Evolutionary conservation across 2,329 filamentous ascomycete genomes (phyloP).

Genomic region (Colletotrichum plurivorum): DNA sequence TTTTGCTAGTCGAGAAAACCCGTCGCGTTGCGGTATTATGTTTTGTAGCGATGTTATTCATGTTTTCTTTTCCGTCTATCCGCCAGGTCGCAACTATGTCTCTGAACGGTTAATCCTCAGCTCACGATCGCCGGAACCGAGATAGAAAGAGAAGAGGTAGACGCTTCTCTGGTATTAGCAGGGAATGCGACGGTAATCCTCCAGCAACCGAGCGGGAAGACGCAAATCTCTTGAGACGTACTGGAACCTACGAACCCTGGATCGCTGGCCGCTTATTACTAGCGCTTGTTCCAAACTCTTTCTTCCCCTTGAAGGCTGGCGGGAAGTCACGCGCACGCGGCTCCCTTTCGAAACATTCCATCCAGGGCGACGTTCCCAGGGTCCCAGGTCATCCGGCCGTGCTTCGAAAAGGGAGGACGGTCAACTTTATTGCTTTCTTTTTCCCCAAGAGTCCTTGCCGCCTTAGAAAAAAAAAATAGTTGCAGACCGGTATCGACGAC

Average conservation of each 20-base stretch:
- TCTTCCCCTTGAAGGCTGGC: slow-evolving; percentile 6
- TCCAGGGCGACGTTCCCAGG: slow-evolving; percentile 14
- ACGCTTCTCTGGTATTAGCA: slow-evolving; percentile 1
- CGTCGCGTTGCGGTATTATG: neutral
- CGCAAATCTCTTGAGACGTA: slow-evolving; percentile 22
- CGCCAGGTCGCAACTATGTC: slow-evolving; percentile 1
- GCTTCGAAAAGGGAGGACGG: slow-evolving; percentile 4
- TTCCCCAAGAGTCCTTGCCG: neutral
- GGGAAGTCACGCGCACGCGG: slow-evolving; percentile 29
- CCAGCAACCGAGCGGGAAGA: slow-evolving; percentile 16
- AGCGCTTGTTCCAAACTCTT: slow-evolving; percentile 23
- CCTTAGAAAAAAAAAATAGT: neutral
- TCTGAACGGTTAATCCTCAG: slow-evolving; percentile 9
- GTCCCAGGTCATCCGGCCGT: slow-evolving; percentile 20
- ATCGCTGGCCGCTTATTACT: slow-evolving; percentile 10
- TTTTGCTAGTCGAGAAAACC: slow-evolving; percentile 21
- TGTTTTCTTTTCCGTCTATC: neutral
- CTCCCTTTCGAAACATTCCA: slow-evolving; percentile 38
- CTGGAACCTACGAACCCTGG: slow-evolving; percentile 17
- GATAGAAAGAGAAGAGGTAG: neutral
- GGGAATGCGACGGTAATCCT: slow-evolving; percentile 2
- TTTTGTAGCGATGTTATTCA: neutral
- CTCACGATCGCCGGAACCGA: slow-evolving; percentile 2
- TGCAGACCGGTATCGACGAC: neutral
- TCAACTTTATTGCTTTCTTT: slow-evolving; percentile 25